Base-by-base conservation (phyloP, 306 rosid species). In the Abrus pulchellus region DNA sequence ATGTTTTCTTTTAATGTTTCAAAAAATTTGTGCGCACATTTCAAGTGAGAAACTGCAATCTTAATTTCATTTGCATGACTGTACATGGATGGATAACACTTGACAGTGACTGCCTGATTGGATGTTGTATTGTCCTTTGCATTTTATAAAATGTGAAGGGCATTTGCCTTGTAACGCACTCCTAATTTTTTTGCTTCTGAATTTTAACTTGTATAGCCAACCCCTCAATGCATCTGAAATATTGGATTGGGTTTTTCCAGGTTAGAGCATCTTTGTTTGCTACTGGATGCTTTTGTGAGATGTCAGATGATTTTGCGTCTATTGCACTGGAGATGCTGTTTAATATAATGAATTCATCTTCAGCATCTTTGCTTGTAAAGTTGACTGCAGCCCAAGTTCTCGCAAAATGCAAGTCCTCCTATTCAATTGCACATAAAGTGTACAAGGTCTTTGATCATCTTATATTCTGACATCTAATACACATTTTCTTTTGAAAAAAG, bases 221-320 rank as follows among this genome's bases (percentile, higher is more conserved):
- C 50, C 83, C 53, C 72, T 74, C 68, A 62, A 60, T 48, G n/a
- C 11, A 59, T 69, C 72, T 82, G 50, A 81, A 75, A 62, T 43
- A 20, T 9, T 68, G 64, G 10, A 52, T 76, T 44, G 71, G 78
- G 34, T 69, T 65, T 85, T 61, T 55, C 50, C 93, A 93, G 97
- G 89, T 87, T 70, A 90, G 70, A 83, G 90, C 96, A 30, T 84
- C 99, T 6, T 85, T 93, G 36, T 95, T 89, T 86, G 99, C 97
- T 64, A 92, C 94, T 32, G 95, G 94, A 32, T 91, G 99, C 85
- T 88, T 95, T 61, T 80, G 92, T 77, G 94, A 95, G 84, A 53
- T 88, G 61, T 90, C 98, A 1, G 90, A 91, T 80, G 99, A 93
- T 85, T 95, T 95, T 84, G 89, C 96, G 2, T 78, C 75, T 80